phyloP scores from a whole-genome alignment of 148 eudicot genomes.

The Chenopodium suecicum region DNA sequence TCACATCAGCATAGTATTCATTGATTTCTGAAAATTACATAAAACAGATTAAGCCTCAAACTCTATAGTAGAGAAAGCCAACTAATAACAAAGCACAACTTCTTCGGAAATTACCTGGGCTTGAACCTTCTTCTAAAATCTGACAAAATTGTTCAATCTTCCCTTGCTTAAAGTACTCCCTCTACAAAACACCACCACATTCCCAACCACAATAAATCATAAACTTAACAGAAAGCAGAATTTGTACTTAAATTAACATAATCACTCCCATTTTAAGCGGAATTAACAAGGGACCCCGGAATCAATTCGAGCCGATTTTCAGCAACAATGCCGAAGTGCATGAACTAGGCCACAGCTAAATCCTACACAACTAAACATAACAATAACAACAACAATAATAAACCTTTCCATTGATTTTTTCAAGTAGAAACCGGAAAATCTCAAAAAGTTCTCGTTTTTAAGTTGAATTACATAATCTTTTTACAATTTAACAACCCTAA shows the following conservation, averaged over 20 bases:
- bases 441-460: background rate
- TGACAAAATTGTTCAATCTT: constrained; percentile 79
- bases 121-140: constrained; percentile 93
- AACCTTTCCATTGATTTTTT: background rate
- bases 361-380: background rate
- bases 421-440: background rate
- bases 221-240: no score
- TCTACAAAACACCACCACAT: constrained; percentile 45
- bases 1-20: constrained; percentile 90
- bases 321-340: background rate
- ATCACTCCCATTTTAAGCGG: background rate
- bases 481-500: background rate
- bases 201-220: background rate
- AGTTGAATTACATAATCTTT: no score
- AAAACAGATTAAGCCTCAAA: constrained; percentile 7
- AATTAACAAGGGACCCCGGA: background rate
- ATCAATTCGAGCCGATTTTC: background rate
- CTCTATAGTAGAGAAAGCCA: background rate
- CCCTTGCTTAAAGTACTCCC: constrained; percentile 98
- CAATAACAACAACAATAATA: background rate
- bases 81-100: background rate
- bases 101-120: constrained; percentile 51
- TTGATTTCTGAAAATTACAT: constrained; percentile 73
- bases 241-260: no score
- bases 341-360: background rate